Conservation (phyloP, 2,329 filamentous ascomycete species). For the Leptosphaerulina australis region DNA sequence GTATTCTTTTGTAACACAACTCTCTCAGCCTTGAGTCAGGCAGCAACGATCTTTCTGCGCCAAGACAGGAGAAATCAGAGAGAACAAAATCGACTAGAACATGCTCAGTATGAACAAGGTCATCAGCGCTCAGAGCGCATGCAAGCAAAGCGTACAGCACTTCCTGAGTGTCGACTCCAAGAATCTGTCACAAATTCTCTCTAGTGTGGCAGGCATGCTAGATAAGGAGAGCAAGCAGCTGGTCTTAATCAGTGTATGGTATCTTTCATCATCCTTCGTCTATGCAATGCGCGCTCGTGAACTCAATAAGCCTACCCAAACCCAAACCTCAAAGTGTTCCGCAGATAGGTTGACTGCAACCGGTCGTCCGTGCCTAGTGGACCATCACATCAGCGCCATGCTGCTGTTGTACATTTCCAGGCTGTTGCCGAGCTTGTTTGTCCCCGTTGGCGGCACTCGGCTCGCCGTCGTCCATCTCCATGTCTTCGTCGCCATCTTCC, state of each 20-base stretch:
- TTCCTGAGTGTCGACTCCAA: no score
- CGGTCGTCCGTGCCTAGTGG: slow-evolving; percentile 35
- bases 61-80: no score
- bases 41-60: no score
- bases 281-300: slow-evolving; percentile 16
- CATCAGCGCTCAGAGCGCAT: no score
- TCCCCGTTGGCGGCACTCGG: slow-evolving; percentile 44
- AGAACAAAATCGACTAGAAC: no score
- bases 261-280: slow-evolving; percentile 10
- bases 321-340: slow-evolving; percentile 1
- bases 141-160: no score
- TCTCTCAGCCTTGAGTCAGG: neutral
- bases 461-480: slow-evolving; percentile 64
- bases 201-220: neutral
- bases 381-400: slow-evolving; percentile 49
- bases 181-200: neutral
- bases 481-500: slow-evolving; percentile 61
- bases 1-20: neutral
- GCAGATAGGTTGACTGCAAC: neutral
- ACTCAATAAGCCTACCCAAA: slow-evolving; percentile 3
- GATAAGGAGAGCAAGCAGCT: neutral
- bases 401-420: slow-evolving; percentile 29
- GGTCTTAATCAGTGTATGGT: neutral
- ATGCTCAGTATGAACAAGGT: no score
- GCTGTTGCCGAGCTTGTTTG: slow-evolving; percentile 36